Evolutionary conservation across 306 rosid genomes (phyloP).

Genomic region (Cucumis cinereus): DNA sequence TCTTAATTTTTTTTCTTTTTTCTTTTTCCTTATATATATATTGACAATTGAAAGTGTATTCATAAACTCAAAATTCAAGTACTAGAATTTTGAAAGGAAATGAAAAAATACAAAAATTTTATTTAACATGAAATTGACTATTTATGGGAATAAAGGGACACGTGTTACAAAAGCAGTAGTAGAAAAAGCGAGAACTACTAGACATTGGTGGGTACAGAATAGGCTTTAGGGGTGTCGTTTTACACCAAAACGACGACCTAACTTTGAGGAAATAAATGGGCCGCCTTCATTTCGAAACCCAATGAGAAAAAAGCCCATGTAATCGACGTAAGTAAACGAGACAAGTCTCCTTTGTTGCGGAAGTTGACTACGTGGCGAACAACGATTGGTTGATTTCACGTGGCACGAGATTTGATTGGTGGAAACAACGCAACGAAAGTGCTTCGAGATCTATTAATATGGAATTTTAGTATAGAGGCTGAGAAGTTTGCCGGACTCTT

Average conservation of each 20-base stretch:
- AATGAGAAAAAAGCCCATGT: not conserved
- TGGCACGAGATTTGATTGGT: constrained; percentile 43
- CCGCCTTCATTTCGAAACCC: not conserved
- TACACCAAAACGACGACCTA: not conserved
- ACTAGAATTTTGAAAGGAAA: too few relatives aligned
- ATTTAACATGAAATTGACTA: not conserved
- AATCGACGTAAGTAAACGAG: not conserved
- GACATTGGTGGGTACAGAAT: not conserved
- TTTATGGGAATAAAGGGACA: not conserved
- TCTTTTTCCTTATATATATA: too few relatives aligned
- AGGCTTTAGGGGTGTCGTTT: not conserved
- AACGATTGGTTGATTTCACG: constrained; percentile 18
- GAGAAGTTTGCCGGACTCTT: not conserved
- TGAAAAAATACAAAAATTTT: too few relatives aligned
- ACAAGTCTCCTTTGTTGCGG: not conserved
- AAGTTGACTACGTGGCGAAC: constrained; percentile 19
- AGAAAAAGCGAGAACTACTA: not conserved
- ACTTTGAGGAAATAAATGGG: not conserved
- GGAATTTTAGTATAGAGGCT: not conserved
- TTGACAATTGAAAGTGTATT: too few relatives aligned
- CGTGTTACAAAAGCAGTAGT: not conserved
- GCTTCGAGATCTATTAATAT: constrained; percentile 27
- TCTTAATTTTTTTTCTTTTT: too few relatives aligned
- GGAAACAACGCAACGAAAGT: constrained; percentile 28
- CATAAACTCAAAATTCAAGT: too few relatives aligned